Evolutionary conservation across 164 flowering plant species (phyloP).

Genomic region (Piper betle): DNA sequence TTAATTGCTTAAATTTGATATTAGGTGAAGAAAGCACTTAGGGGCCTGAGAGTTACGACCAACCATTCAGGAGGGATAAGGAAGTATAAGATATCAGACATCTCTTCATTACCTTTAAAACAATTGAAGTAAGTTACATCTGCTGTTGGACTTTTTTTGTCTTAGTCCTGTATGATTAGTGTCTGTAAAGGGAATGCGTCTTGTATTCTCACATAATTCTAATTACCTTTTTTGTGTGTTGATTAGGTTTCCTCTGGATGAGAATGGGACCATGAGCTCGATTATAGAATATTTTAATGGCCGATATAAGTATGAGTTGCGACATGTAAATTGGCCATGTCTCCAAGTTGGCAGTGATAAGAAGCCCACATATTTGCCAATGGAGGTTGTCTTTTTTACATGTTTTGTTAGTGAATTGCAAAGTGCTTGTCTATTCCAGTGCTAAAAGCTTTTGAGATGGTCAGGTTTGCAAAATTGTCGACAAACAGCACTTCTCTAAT

Average conservation of each 20-base stretch:
- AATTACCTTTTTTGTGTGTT: not conserved
- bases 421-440: not conserved
- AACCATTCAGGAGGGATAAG: constrained; percentile 7
- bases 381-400: constrained; percentile 15
- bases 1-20: not conserved
- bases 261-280: constrained; percentile 4
- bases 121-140: constrained; percentile 15
- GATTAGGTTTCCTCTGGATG: constrained; percentile 20
- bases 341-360: constrained; percentile 23
- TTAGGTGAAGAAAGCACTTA: constrained; percentile 26
- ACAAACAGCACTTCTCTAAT: constrained; percentile 48
- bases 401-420: not conserved
- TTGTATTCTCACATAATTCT: not conserved
- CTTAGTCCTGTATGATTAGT: not conserved
- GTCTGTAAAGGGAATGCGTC: no score
- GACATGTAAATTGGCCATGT: constrained; percentile 13
- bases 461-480: constrained; percentile 47
- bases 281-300: constrained; percentile 19
- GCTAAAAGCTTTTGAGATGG: not conserved
- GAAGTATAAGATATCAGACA: constrained; percentile 12
- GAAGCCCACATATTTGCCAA: constrained; percentile 17
- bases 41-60: constrained; percentile 26
- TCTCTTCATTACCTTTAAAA: constrained; percentile 12
- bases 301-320: constrained; percentile 10
- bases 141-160: not conserved